Base-by-base conservation (phyloP, 2,329 filamentous ascomycete species). In the Penicillium sp. region DNA sequence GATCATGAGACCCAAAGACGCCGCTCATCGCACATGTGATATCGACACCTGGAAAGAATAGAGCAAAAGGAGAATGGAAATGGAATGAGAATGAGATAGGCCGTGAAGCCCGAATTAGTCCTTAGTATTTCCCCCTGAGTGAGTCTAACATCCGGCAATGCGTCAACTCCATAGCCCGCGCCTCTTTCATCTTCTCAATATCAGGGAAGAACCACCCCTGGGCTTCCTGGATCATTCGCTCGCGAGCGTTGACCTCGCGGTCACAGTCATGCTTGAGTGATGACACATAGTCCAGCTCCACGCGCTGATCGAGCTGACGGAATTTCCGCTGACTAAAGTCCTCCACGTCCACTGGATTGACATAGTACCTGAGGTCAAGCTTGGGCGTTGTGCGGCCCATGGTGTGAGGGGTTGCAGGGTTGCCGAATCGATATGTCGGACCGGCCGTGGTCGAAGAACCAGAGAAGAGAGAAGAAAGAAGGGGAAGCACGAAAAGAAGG, bases 121-220 rank as follows among this genome's bases (percentile, higher is more conserved):
- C 12, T 64, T 57, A 72, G 47, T 66, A 70, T 53, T 59, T 69
- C 29, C 69, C 62, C 48, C 77, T 77, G 70, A 84, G 66, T 43
- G 76, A 73, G 49, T 81, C 74, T 61, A 87, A 66, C 58, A 76
- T 78, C 63, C 75, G 75, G 70, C 85, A 88, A 61, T 76, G 81
- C 68, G 77, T 79, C 76, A 85, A 79, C 42, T 81, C 76, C 79
- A 86, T 79, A 21, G 74, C 74, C 54, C 80, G 75, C 28, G 92
- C 92, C 53, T 84, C 73, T 56, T 86, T 82, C 84, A 95, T 84
- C 77, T 90, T 91, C 57, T 86, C 86, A 47, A 85, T 79, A 65
- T 96, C 90, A 50, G 85, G 84, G 70, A 85, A 91, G 67, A 96
- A 90, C 88, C 91, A 96, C 3, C 92, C 92, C 63, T 88, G 85